Base-by-base conservation (phyloP, 768 basidiomycete species). In the Daedaleopsis nitida region DNA sequence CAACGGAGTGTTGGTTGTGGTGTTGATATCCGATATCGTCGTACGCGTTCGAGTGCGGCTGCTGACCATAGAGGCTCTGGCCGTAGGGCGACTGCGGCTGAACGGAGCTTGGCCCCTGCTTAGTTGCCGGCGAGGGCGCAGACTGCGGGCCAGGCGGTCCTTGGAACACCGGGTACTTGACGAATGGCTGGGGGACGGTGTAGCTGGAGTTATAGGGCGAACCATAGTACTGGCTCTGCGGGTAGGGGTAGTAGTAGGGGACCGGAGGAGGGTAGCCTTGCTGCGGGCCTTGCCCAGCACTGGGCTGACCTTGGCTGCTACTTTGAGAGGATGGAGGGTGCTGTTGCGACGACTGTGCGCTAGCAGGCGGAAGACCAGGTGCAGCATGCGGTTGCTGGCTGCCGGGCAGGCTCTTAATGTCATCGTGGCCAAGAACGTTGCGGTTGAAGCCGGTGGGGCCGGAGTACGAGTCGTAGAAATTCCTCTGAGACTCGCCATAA, bases 161-260 rank as follows among this genome's bases (percentile, higher is more conserved):
- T 66, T 87, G 86, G 78, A 88, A 91, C 75, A 91, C 86, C 1
- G 89, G 88, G 69, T 91, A 92, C 74, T 92, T 89, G 70, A 87
- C 85, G 70, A 86, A 89, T 4, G 85, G 85, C 67, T 88, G 86
- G 8, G 89, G 86, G 12, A 82, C 76, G 47, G 75, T 75, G 59
- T 83, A 82, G 14, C 78, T 79, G 10, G 70, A 88, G 60, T 77
- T 81, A 76, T 92, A 92, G 5, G 90, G 87, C 1, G 83, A 76
- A 51, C 88, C 86, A 64, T 90, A 92, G 74, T 86, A 91, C 67
- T 91, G 88, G 66, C 86, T 88, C 69, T 89, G 88, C 4, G 86
- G 85, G 72, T 87, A 90, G n/a, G 84, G 62, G 65, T 85, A 81
- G 63, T 84, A 84, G 73, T 86, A 85, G 1, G 78, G 78, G 57